Evolutionary conservation across 257 asterid genomes (phyloP).

Genomic region (Misopates orontium): DNA sequence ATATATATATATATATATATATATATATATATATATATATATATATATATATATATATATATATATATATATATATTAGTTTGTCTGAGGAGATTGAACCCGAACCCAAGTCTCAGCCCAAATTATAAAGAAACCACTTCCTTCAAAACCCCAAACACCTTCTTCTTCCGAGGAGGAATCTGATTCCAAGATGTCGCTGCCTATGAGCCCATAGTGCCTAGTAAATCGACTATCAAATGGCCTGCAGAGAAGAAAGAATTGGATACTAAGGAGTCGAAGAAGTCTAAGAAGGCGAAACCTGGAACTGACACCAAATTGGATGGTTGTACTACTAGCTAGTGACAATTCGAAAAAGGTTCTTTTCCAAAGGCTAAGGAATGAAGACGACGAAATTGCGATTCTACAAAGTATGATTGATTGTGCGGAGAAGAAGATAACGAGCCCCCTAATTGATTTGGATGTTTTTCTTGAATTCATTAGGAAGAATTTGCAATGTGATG

Average conservation of each 20-base stretch:
- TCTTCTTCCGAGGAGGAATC: conserved; percentile 28
- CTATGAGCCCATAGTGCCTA: conserved; percentile 30
- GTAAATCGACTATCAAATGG: conserved; percentile 41
- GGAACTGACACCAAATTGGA: too few relatives aligned
- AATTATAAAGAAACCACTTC: too few relatives aligned
- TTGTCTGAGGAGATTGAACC: too few relatives aligned
- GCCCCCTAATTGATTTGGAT: conserved; percentile 41
- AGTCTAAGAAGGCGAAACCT: conserved; percentile 39
- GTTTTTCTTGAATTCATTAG: conserved; percentile 55
- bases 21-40: too few relatives aligned
- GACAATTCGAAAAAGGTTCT: conserved; percentile 39
- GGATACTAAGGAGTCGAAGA: conserved; percentile 40
- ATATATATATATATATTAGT: too few relatives aligned
- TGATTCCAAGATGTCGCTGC: conserved; percentile 31
- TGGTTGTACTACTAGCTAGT: too few relatives aligned
- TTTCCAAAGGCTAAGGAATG: conserved; percentile 65
- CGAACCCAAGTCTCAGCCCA: too few relatives aligned
- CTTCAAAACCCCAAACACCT: too few relatives aligned
- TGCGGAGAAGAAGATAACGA: conserved; percentile 32
- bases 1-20: too few relatives aligned
- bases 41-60: too few relatives aligned
- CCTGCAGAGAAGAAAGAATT: conserved; percentile 33
- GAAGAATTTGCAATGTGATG: conserved; percentile 42
- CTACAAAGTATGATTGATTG: conserved; percentile 57
- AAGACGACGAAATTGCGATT: conserved; percentile 61